A percentile compares a stretch with the other conserved stretches of the same genome.
Evolutionary conservation across 176 grass and related monocot species (phyloP).

Genomic region (Chrysopogon serrulatus): DNA sequence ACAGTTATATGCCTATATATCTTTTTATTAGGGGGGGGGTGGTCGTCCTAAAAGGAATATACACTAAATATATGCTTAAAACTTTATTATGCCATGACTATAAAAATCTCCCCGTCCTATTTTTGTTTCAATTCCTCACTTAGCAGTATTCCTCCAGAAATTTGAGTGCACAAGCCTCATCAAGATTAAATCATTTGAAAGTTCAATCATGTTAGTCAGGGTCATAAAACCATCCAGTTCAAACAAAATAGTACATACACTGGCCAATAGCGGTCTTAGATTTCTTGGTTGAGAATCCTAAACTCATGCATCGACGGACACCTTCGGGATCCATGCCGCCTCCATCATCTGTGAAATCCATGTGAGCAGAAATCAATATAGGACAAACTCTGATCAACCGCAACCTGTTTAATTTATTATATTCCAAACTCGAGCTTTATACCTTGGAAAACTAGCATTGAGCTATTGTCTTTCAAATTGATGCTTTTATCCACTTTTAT

Average conservation of each 20-base stretch:
- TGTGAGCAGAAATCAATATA: not conserved
- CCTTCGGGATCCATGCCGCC: conserved; percentile 96
- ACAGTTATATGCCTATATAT: no score
- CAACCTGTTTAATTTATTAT: not conserved
- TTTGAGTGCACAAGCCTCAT: not conserved
- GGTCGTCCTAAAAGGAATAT: not conserved
- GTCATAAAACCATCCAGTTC: conserved; percentile 6
- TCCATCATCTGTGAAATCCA: conserved; percentile 74
- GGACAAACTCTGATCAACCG: not conserved
- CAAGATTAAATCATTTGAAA: not conserved
- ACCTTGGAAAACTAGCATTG: conserved; percentile 96
- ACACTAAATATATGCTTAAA: not conserved
- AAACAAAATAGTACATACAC: conserved; percentile 48
- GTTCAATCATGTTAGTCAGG: not conserved
- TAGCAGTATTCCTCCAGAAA: not conserved
- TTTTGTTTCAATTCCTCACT: not conserved
- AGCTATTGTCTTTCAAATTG: conserved; percentile 76
- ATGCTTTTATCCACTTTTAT: conserved; percentile 79
- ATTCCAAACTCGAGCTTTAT: not conserved
- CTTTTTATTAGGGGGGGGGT: no score
- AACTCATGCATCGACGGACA: conserved; percentile 83
- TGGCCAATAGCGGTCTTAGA: conserved; percentile 96
- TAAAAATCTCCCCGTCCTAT: not conserved
- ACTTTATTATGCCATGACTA: not conserved
- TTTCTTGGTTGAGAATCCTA: conserved; percentile 94